Percentiles rank a stretch among this genome's conserved stretches.
Conservation (phyloP, 139 green algal species). For the Tetradesmus lagerheimii region DNA sequence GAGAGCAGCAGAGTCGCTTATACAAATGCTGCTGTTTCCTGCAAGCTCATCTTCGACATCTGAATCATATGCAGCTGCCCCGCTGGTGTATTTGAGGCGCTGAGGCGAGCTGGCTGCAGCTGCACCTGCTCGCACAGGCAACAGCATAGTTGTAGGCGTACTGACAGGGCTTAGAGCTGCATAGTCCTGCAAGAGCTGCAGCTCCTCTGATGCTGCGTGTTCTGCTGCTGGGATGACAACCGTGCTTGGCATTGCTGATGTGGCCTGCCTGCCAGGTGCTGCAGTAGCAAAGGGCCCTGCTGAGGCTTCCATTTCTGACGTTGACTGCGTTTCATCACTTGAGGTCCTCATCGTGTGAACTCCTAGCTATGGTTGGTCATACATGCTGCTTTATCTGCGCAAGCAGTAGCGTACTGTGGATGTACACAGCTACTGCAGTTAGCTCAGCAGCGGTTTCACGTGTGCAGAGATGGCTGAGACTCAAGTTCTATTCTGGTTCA, state of each 20-base stretch:
- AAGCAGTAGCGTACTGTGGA: neutral
- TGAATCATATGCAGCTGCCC: neutral
- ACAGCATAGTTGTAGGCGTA: neutral
- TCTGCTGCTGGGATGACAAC: neutral
- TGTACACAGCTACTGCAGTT: neutral
- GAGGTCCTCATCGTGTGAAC: neutral
- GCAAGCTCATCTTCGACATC: neutral
- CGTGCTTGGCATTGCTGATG: neutral
- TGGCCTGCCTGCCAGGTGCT: neutral
- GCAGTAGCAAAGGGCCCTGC: neutral
- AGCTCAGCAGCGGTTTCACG: too few relatives aligned
- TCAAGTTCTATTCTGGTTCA: too few relatives aligned
- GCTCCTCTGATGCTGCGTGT: neutral
- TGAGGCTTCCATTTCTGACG: neutral
- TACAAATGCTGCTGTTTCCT: neutral
- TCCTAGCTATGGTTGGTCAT: neutral
- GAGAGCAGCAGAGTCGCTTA: neutral
- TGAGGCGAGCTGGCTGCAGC: neutral
- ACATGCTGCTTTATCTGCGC: neutral
- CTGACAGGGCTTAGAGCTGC: neutral
- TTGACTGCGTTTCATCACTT: neutral
- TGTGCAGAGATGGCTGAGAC: too few relatives aligned
- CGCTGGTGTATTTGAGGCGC: neutral
- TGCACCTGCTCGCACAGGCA: constrained; percentile 7
- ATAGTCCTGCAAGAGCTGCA: neutral